Base-by-base conservation (phyloP, 768 basidiomycete genomes). In the Lanmaoa rubissima region DNA sequence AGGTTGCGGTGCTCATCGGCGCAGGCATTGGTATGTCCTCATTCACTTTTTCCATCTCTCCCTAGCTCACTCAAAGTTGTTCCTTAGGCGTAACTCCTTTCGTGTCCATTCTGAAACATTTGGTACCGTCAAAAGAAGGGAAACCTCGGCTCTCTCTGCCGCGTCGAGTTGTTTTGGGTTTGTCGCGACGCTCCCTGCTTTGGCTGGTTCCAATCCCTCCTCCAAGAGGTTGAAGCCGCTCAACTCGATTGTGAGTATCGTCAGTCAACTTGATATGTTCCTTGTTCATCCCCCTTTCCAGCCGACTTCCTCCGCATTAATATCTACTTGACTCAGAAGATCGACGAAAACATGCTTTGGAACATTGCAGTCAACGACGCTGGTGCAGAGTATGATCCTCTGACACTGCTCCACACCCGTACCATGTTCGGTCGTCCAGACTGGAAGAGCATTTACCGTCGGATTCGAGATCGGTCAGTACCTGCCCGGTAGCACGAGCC, bases 111-210 rank as follows among this genome's bases (percentile, higher is more conserved):
- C 78, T 98, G 61, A 95, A 94, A 75, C 90, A 92, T 98, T 59
- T 95, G 94, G 94, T 95, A 96, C 76, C 84, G 85, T 63, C 93
- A 95, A 73, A 86, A 84, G 75, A 81, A 79, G 54, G 87, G 88
- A 41, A 80, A 83, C 56, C 76, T 95, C 36, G 90, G 91, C 34
- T 82, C 86, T 32, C 84, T 98, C 54, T 86, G 88, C 51, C 84
- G 90, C 42, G 95, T 97, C 55, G 92, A 96, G 65, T 95, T 96
- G 74, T 91, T 96, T 76, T 96, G 94, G 94, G 82, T 92, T 60
- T 91, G 88, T 70, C 87, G 91, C 69, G 91, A 94, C 62, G 85
- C 90, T n/a, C 92, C 92, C n/a, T 91, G 90, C n/a, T 94, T 97
- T 66, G 94, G 92, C 64, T 97, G 94, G 94, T 96, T 98, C 83